Percentiles rank a stretch among this genome's conserved stretches.
Evolutionary conservation across 305 asterid species (phyloP).

Genomic region (Fraxinus sp.): DNA sequence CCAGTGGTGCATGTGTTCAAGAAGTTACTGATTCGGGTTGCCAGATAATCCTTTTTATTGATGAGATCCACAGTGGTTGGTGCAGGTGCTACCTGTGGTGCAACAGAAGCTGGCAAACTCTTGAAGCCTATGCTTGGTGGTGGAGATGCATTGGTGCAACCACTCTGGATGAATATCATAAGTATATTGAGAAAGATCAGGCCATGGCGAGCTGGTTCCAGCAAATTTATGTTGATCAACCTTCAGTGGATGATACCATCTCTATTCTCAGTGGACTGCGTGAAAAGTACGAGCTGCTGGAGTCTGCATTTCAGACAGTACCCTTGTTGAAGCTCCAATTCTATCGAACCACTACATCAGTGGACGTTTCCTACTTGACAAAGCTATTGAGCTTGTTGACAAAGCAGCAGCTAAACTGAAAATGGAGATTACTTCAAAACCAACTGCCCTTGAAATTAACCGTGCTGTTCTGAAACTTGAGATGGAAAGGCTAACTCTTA

Average conservation of each 20-base stretch:
- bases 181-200: constrained; percentile 94
- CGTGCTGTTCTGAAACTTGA: constrained; percentile 70
- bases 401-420: constrained; percentile 89
- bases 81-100: constrained; percentile 93
- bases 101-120: constrained; percentile 97
- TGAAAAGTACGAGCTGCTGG: constrained; percentile 96
- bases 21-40: constrained; percentile 92
- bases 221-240: constrained; percentile 92
- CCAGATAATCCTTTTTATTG: constrained; percentile 82
- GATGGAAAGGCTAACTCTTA: constrained; percentile 82
- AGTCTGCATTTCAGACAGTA: constrained; percentile 90
- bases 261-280: constrained; percentile 93
- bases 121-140: constrained; percentile 99
- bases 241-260: constrained; percentile 87
- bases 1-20: constrained; percentile 40
- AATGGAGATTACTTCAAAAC: constrained; percentile 89
- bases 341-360: constrained; percentile 86
- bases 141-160: constrained; percentile 97
- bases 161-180: constrained; percentile 86
- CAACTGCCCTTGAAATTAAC: constrained; percentile 75
- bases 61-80: constrained; percentile 98
- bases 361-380: constrained; percentile 91
- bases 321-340: constrained; percentile 91
- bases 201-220: constrained; percentile 92
- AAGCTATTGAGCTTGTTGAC: constrained; percentile 87